These are phyloP conservation scores for Metschnikowia lunata DNA, from an alignment of 805 yeast genomes.

Conservation along the genomic window DNA sequence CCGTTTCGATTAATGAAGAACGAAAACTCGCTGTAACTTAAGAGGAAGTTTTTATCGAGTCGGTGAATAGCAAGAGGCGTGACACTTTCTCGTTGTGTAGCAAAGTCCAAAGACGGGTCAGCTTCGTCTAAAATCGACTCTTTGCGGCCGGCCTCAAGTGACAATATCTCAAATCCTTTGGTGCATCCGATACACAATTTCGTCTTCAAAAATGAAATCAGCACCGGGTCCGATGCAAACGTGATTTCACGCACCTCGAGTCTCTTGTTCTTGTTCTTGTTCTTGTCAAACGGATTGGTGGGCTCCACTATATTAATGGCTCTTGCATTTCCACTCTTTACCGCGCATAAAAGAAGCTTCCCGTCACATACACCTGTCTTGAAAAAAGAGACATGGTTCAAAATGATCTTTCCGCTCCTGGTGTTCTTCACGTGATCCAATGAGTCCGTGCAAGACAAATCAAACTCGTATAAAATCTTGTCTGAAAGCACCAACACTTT, in stretches of 20 bases:
- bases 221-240: slow-evolving; percentile 85
- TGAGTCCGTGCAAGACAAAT: no score
- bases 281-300: slow-evolving; percentile 62
- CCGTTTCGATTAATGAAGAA: slow-evolving; percentile 93
- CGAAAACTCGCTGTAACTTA: slow-evolving; percentile 89
- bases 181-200: slow-evolving; percentile 93
- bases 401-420: no score
- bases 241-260: slow-evolving; percentile 68
- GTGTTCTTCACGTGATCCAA: no score
- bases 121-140: no score
- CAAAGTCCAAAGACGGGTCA: no score
- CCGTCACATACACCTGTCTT: slow-evolving; percentile 92
- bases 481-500: no score
- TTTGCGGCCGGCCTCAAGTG: slow-evolving; percentile 78
- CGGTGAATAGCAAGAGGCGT: slow-evolving; percentile 91
- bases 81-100: no score
- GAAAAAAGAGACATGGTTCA: slow-evolving; percentile 86
- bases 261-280: slow-evolving; percentile 61
- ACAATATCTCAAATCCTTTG: slow-evolving; percentile 92
- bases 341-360: slow-evolving; percentile 82
- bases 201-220: slow-evolving; percentile 83
- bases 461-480: no score
- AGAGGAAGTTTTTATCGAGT: slow-evolving; percentile 79
- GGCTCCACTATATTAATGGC: slow-evolving; percentile 87
- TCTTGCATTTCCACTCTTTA: slow-evolving; percentile 74